Percentiles rank a stretch among this genome's conserved stretches.
Conservation (phyloP, 2,329 filamentous ascomycete genomes). For the Trichoderma sp. region DNA sequence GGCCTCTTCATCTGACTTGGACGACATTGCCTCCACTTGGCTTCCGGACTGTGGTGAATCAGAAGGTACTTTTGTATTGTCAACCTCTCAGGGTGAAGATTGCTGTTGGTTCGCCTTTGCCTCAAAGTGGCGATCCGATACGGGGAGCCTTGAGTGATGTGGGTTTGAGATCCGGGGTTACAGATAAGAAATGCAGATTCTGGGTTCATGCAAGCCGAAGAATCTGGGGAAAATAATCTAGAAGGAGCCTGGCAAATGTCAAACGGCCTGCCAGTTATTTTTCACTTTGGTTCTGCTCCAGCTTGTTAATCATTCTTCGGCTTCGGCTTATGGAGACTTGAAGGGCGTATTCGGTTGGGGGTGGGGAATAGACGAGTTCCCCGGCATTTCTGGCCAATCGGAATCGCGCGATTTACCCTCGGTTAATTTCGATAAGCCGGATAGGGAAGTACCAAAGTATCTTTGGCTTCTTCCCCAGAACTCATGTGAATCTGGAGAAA, state of each 20-base stretch:
- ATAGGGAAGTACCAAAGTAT: background rate
- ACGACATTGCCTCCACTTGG: constrained; percentile 3
- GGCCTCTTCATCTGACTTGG: constrained; percentile 5
- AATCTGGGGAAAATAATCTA: background rate
- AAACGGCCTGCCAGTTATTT: background rate
- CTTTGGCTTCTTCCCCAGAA: background rate
- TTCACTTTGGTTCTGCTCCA: background rate
- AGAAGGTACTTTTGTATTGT: background rate
- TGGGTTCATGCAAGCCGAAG: background rate
- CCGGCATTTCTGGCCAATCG: background rate
- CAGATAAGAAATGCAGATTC: background rate
- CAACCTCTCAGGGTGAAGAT: too few relatives aligned
- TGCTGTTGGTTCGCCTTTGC: background rate
- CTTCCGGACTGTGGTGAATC: background rate
- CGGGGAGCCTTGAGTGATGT: background rate
- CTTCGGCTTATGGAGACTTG: background rate
- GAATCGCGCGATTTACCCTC: constrained; percentile 5
- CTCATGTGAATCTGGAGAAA: background rate
- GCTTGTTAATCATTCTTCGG: background rate
- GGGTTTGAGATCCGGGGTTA: background rate
- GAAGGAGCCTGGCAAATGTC: background rate
- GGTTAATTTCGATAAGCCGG: constrained; percentile 17
- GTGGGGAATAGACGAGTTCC: background rate
- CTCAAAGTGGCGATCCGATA: background rate
- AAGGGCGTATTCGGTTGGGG: background rate